Percentiles rank a stretch among this genome's conserved stretches.
Conservation (phyloP, 768 basidiomycete genomes). For the Lactarius evosmus region DNA sequence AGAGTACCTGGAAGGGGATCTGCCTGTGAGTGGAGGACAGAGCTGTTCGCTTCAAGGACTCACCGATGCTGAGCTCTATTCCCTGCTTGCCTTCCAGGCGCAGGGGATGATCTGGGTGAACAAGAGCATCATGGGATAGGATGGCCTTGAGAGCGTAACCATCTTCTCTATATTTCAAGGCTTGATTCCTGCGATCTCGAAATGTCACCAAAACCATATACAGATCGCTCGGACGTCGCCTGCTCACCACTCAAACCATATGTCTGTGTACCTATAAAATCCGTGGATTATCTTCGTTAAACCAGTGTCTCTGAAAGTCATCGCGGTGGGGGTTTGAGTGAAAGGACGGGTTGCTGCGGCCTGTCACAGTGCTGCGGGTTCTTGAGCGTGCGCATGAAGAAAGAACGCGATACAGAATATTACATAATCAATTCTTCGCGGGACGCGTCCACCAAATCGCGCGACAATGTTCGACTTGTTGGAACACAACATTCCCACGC, state of each 20-base stretch:
- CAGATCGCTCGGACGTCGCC: background rate
- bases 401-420: background rate
- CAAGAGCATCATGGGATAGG: conserved; percentile 65
- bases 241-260: conserved; percentile 73
- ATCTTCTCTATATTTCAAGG: conserved; percentile 57
- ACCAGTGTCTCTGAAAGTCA: conserved; percentile 34
- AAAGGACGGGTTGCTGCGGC: conserved; percentile 8
- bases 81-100: conserved; percentile 61
- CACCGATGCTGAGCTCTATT: conserved; percentile 68
- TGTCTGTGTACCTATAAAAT: conserved; percentile 82
- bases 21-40: background rate
- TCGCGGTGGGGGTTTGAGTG: conserved; percentile 11
- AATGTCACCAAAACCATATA: conserved; percentile 12
- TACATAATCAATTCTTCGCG: conserved; percentile 6
- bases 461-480: conserved; percentile 22
- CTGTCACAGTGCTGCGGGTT: conserved; percentile 9
- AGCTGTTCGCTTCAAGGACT: conserved; percentile 10
- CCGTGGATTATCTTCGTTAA: conserved; percentile 45
- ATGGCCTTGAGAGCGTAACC: conserved; percentile 62
- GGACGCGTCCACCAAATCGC: conserved; percentile 25
- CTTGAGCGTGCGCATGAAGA: background rate
- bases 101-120: conserved; percentile 70
- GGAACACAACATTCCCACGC: conserved; percentile 28
- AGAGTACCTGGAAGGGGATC: conserved; percentile 50
- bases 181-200: conserved; percentile 47